Base-by-base conservation (phyloP, 805 yeast genomes). In the Kuraishia piskuri region DNA sequence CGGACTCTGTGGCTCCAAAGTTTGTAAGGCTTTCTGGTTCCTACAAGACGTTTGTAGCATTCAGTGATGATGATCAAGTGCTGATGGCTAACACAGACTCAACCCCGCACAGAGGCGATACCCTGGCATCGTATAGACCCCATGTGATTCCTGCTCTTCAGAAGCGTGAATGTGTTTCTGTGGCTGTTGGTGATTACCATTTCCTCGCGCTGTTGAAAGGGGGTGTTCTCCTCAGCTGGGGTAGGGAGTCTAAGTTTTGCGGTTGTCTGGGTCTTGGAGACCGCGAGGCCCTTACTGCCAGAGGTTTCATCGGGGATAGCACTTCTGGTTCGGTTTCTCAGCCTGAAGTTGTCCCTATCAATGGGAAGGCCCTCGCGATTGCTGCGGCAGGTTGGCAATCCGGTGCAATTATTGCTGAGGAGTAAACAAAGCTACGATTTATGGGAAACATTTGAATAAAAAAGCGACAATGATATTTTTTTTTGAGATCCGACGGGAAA, bases 311-410 rank as follows among this genome's bases (percentile, higher is more conserved):
- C 2, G 26, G 57, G 2, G 47, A 53, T 3, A 54, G 50, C 7
- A 53, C 56, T 2, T 59, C 58, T 10, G 58, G 64, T 2, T 72
- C 69, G 22, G 53, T 59, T 22, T 68, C 69, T 40, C 69, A 63
- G 24, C 89, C 89, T 2, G 66, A 70, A 1, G 61, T 61, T 49
- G 67, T 79, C 5, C 58, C 66, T 2, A 54, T 71, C 1, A 65
- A 67, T 3, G 80, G 80, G 2, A 68, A 69, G 31, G 81, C 84
- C 62, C 65, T 85, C 21, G 82, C 83, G 0, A 76, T 86, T 36
- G 77, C 87, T 1, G 89, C 91, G 6, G 84, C 83, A 17, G 95
- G 94, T 1, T 87, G 92, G 92, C 94, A 87, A 54, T 78, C 89
- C 5, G 82, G 84, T 48, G 90, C 90, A 1, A 69, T 87, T 52